Evolutionary conservation across 805 yeast genomes (phyloP), one percentile per base, ranked within the genome.

Genomic region (Wickerhamomyces rabaulensis): DNA sequence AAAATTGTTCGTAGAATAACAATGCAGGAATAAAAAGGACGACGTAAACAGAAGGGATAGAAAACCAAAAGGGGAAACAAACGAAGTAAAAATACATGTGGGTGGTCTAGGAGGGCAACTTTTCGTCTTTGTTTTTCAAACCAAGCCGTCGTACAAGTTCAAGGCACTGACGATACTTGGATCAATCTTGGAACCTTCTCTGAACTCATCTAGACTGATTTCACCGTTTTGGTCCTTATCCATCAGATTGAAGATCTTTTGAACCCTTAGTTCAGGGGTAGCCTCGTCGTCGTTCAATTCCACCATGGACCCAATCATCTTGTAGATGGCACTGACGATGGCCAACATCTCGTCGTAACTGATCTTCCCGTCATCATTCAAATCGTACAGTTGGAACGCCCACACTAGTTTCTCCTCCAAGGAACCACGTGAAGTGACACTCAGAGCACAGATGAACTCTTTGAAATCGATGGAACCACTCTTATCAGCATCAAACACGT

Each of bases 221-320:
- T 75, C 81, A 4, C 80, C 83, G 54, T 85, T 80, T 42, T 74
- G 68, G 59, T 85, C 80, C 61, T 88, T 85, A 52, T 83, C 87
- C 78, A 89, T 75, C 43, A 79, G 66, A 35, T 66, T 73, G 68
- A 95, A 92, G 38, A 92, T 82, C 71, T 90, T 92, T 44, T 80
- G 76, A 2, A 88, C 89, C 51, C 98, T 75, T 53, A 82, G 71
- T 58, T 91, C 97, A 0, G 99, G 98, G 0, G 98, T 90, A 40
- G 82, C 79, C 57, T 91, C 98, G 61, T 91, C 97, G 20, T 82
- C 92, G 17, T 88, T 87, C 44, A 90, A 73, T 51, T 82, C 82
- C 48, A 91, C 96, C 92, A 91, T 89, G 2, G 91, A 78, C 1
- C 98, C 99, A 49, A 92, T 85, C 98, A 94, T 91, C 65, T 86